phyloP scores from a whole-genome alignment of 345 rosid genomes.

The Linum tenue region DNA sequence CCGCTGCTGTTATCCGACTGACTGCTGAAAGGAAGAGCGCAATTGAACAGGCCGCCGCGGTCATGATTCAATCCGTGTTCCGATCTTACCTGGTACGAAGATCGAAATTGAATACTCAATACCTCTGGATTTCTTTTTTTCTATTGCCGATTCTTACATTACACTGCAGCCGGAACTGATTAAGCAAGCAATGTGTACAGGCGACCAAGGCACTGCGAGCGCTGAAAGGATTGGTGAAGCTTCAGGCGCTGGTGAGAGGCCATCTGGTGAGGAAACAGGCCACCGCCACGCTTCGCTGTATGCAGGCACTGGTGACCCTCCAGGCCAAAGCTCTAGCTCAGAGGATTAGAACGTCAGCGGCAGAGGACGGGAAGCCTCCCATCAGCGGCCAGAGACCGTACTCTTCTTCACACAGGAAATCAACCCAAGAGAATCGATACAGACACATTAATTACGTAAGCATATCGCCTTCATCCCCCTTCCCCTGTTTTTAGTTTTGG shows the following conservation, averaged over 20 bases:
- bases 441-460: constrained; percentile 37
- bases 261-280: constrained; percentile 30
- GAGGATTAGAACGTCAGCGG: constrained; percentile 44
- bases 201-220: constrained; percentile 89
- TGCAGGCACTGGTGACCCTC: constrained; percentile 23
- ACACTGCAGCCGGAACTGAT: not conserved
- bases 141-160: not conserved
- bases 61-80: constrained; percentile 64
- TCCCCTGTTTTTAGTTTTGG: too few species aligned
- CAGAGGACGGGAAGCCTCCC: constrained; percentile 33
- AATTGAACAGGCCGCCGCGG: constrained; percentile 53
- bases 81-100: constrained; percentile 74
- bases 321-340: constrained; percentile 40
- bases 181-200: constrained; percentile 22
- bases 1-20: constrained; percentile 38
- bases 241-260: constrained; percentile 29
- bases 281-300: constrained; percentile 23
- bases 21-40: constrained; percentile 25
- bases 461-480: not conserved
- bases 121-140: not conserved
- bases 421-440: constrained; percentile 31
- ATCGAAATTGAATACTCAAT: not conserved
- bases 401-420: constrained; percentile 38
- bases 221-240: constrained; percentile 31
- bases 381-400: constrained; percentile 27